These are phyloP conservation scores for Tylopilus sp. DNA, from an alignment of 1,284 basidiomycete genomes.

Conservation along the genomic window DNA sequence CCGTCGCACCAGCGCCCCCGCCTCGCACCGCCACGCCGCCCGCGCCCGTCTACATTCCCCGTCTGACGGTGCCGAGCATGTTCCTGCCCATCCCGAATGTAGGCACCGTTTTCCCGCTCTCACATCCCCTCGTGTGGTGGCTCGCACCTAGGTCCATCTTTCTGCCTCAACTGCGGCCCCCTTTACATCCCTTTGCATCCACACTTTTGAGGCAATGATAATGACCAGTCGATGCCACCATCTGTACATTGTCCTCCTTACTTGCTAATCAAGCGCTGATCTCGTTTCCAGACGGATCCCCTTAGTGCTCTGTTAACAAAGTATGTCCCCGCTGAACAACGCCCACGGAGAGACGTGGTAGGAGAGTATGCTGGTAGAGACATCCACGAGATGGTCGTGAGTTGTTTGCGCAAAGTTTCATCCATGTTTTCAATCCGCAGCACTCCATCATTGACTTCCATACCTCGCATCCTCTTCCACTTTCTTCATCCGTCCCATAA, in stretches of 20 bases:
- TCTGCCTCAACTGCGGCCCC: not conserved
- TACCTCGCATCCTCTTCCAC: conserved; percentile 9
- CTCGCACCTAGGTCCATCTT: conserved; percentile 41
- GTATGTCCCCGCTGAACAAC: conserved; percentile 73
- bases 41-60: conserved; percentile 49
- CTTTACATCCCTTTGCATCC: not conserved
- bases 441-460: conserved; percentile 3
- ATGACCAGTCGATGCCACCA: conserved; percentile 6
- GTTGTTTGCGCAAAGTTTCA: conserved; percentile 32
- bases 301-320: conserved; percentile 74
- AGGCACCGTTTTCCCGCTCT: conserved; percentile 44
- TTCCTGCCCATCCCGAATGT: conserved; percentile 83
- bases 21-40: not conserved
- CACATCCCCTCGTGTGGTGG: conserved; percentile 57
- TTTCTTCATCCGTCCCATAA: conserved; percentile 6
- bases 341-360: conserved; percentile 67
- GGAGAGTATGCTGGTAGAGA: conserved; percentile 72
- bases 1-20: not conserved
- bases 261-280: conserved; percentile 4
- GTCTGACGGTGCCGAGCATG: conserved; percentile 65
- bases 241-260: conserved; percentile 2
- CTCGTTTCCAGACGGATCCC: conserved; percentile 70
- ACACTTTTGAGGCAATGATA: conserved; percentile 6
- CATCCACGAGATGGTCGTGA: conserved; percentile 74
- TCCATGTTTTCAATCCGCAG: conserved; percentile 8